A percentile compares a stretch with the other conserved stretches of the same genome.
Conservation (phyloP, 2,329 filamentous ascomycete species). For the Mollisia scopiformis region DNA sequence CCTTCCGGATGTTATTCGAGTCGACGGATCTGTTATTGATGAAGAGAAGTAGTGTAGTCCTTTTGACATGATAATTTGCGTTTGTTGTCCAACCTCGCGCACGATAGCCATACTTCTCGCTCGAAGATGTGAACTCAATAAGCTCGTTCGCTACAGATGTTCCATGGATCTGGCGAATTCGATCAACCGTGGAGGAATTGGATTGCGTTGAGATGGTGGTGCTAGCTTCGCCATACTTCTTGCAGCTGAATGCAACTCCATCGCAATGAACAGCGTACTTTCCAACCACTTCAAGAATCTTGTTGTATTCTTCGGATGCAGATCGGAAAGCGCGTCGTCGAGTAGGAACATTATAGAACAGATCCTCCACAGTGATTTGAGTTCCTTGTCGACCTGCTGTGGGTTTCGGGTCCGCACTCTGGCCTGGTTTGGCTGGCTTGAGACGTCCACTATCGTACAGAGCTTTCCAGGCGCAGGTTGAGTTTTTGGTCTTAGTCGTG, state of each 20-base stretch:
- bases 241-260: constrained; percentile 93
- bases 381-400: constrained; percentile 88
- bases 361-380: constrained; percentile 93
- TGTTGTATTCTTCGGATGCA: constrained; percentile 92
- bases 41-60: constrained; percentile 85
- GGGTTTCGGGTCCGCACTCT: constrained; percentile 82
- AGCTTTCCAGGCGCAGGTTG: constrained; percentile 87
- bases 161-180: constrained; percentile 90
- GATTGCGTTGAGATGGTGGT: constrained; percentile 80
- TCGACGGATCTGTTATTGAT: constrained; percentile 97
- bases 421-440: constrained; percentile 82
- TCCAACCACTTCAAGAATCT: constrained; percentile 93
- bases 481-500: constrained; percentile 89
- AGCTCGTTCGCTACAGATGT: constrained; percentile 85
- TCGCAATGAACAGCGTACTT: constrained; percentile 91
- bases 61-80: constrained; percentile 93
- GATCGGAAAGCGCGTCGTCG: constrained; percentile 89
- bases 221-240: constrained; percentile 89
- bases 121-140: constrained; percentile 72
- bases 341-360: constrained; percentile 96
- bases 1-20: constrained; percentile 84
- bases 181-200: constrained; percentile 72
- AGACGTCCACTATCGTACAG: constrained; percentile 85
- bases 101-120: constrained; percentile 81
- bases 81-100: constrained; percentile 83